Base-by-base conservation (phyloP, 805 yeast genomes). In the Monosporozyma solicola region DNA sequence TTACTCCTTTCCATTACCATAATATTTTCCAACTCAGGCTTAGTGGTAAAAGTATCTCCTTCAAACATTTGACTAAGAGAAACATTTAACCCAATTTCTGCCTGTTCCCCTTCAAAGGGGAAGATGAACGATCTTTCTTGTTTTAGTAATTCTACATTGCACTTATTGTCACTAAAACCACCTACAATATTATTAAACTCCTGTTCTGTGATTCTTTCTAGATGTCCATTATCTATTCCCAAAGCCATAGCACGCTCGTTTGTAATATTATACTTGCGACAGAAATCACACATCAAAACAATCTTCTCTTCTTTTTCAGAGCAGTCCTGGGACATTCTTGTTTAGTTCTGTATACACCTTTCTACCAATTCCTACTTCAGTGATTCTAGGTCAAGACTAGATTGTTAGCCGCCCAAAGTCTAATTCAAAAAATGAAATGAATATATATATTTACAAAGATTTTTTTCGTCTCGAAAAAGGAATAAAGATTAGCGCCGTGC, bases 181-280 rank as follows among this genome's bases (percentile, higher is more conserved):
- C 22, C 41, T 27, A n/a, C 11, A 24, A 33, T 39, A 39, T 33
- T 10, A 13, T 48, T 48, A 39, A 55, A 57, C 33, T 54, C 55
- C 15, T 49, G 45, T 16, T 50, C 39, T 2, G 41, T 46, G 5
- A 60, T 52, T 8, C 47, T 16, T 3, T 35, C 25, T 11, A 58
- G 56, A 3, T 50, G 49, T 5, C 41, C 41, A 48, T 57, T 59
- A 3, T 46, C 31, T 39, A 60, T 16, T 1, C 59, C 59, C 33
- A 52, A 35, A 1, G 31, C 35, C 29, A 37, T 37, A 13, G 48
- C 22, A 15, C 41, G 35, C 7, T 20, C 32, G 5, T 41, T 13
- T 2, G 57, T 41, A 6, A 55, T 24, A 10, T 46, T 50, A 35
- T 55, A 55, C 16, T 24, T 41, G 2, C n/a, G 25, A 29, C 53